phyloP scores from a whole-genome alignment of 1,284 basidiomycete genomes.

The Malassezia cuniculi region DNA sequence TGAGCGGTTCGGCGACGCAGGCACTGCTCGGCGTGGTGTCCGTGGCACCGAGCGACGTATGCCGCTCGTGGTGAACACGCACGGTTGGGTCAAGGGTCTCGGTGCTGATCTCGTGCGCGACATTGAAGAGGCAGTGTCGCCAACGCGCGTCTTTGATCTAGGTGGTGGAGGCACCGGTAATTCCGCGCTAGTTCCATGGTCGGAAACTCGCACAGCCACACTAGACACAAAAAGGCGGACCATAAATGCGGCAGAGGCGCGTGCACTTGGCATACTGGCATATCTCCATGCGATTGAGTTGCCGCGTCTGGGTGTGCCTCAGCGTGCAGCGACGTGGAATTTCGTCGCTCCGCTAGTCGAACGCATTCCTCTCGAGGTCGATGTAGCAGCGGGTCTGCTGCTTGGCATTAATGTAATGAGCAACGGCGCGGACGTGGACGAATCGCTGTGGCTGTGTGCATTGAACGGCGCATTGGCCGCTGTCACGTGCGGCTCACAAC shows the following conservation, averaged over 20 bases:
- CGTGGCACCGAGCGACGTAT: conserved; percentile 12
- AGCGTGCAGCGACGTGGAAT: conserved; percentile 52
- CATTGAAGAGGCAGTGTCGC: conserved; percentile 58
- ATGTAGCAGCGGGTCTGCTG: conserved; percentile 54
- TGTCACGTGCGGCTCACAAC: conserved; percentile 11
- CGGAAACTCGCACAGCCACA: background rate
- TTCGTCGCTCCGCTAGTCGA: conserved; percentile 56
- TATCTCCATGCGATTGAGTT: conserved; percentile 29
- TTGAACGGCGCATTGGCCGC: conserved; percentile 70
- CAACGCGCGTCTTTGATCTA: conserved; percentile 56
- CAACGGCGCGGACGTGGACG: conserved; percentile 21
- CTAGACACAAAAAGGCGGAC: conserved; percentile 12
- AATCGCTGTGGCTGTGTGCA: conserved; percentile 48
- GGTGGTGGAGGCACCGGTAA: conserved; percentile 11
- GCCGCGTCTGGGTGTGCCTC: background rate
- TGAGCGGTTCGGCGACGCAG: background rate
- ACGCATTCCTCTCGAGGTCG: conserved; percentile 20
- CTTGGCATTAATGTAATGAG: conserved; percentile 50
- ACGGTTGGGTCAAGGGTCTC: conserved; percentile 91
- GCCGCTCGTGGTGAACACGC: conserved; percentile 84
- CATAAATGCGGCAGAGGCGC: conserved; percentile 23
- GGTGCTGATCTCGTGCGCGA: conserved; percentile 65
- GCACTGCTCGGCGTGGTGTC: background rate
- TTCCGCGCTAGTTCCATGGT: conserved; percentile 2
- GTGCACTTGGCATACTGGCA: conserved; percentile 20